Evolutionary conservation across 768 basidiomycete genomes (phyloP), one percentile per base, ranked within the genome.

Genomic region (Lactarius psammicola): DNA sequence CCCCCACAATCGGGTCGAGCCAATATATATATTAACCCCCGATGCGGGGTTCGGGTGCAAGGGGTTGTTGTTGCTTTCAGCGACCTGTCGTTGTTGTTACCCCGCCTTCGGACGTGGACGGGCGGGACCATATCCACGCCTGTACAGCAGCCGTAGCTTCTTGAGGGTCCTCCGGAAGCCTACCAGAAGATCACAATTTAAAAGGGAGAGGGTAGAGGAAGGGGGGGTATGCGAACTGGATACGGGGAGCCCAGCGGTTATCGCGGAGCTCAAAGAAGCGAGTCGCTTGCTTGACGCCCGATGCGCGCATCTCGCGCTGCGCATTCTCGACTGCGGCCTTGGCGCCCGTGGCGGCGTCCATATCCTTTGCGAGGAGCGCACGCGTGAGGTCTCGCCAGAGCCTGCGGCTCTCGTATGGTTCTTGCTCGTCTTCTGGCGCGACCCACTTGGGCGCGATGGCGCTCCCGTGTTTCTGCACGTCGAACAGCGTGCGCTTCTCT

Each of bases 271-370:
- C 83, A 77, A 99, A 99, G 79, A 89, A 98, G 70, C 89, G 81
- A 56, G 92, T 85, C n/a, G 82, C 78, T 71, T 90, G 87, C 59
- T 77, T 78, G 69, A 84, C 80, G 6, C 91, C 92, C 23, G 75
- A 83, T 72, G 82, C 85, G 44, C 92, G 86, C 62, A 83, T 76
- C 71, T 97, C 94, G 56, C 97, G 82, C 77, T 98, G 95, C 30
- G 87, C 87, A 69, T 96, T 94, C 78, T 99, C 97, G 0, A 99
- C 92, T 15, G 82, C 82, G 2, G 85, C 85, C 81, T 99, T 99
- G 56, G 94, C 92, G 31, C 84, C 84, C 4, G 95, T 97, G 28
- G 97, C 97, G 13, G 85, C 88, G 71, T 95, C 93, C 94, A 98
- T 96, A 75, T 99, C 94, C 73, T 89, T 92, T 36, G 80, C 80